Evolutionary conservation across 2,329 filamentous ascomycete genomes (phyloP).

Genomic region (Orbilia brochopaga): DNA sequence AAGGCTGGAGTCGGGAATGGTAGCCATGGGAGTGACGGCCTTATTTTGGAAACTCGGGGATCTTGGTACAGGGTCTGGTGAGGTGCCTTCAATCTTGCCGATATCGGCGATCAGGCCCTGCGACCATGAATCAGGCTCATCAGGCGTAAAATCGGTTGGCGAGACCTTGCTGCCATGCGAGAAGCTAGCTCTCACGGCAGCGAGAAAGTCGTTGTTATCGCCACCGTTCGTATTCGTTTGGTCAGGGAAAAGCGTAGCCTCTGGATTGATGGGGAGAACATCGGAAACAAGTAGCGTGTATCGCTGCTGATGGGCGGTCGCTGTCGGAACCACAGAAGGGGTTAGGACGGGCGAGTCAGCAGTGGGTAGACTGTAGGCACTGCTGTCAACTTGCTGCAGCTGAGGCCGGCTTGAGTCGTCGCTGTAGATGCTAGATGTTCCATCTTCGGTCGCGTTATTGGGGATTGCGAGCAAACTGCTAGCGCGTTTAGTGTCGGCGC

Average conservation of each 20-base stretch:
- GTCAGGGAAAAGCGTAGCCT: not conserved
- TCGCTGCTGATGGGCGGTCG: conserved; percentile 23
- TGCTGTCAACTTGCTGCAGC: conserved; percentile 31
- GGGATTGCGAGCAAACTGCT: conserved; percentile 13
- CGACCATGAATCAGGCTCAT: conserved; percentile 35
- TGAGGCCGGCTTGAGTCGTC: conserved; percentile 31
- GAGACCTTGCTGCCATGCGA: conserved; percentile 18
- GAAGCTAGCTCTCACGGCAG: conserved; percentile 20
- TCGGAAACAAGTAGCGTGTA: conserved; percentile 37
- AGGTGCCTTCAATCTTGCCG: conserved; percentile 13
- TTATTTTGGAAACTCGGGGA: not conserved
- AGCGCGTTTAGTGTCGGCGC: conserved; percentile 14
- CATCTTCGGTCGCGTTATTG: conserved; percentile 14
- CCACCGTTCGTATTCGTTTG: not conserved
- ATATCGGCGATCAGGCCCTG: conserved; percentile 42
- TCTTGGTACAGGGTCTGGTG: not conserved
- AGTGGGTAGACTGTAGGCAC: conserved; percentile 19
- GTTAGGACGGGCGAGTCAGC: conserved; percentile 17
- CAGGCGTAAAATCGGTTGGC: conserved; percentile 11
- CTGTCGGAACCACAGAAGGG: conserved; percentile 2
- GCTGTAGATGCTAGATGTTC: conserved; percentile 34
- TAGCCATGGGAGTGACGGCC: not conserved
- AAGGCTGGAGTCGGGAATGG: not conserved
- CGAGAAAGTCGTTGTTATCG: conserved; percentile 26
- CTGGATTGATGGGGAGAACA: conserved; percentile 17